phyloP scores from a whole-genome alignment of 2,329 filamentous ascomycete species.

The Sporothrix brasiliensis region DNA sequence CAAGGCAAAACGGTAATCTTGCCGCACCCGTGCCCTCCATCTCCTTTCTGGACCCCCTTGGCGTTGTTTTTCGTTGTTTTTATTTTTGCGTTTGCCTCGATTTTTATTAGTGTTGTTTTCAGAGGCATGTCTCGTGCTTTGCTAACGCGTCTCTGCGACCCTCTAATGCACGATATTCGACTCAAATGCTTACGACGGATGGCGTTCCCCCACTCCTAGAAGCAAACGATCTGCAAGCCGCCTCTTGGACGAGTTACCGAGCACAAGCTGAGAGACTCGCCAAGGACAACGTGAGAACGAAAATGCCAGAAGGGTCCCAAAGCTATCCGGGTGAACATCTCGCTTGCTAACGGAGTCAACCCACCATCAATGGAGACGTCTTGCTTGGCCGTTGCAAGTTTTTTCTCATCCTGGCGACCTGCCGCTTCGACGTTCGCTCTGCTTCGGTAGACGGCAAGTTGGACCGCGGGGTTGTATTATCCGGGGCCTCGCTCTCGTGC shows the following conservation, averaged over 20 bases:
- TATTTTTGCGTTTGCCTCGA: neutral
- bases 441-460: conserved; percentile 6
- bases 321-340: neutral
- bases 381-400: neutral
- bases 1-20: conserved; percentile 24
- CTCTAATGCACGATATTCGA: neutral
- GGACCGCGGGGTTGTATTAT: conserved; percentile 13
- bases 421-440: neutral
- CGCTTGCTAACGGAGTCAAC: neutral
- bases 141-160: neutral
- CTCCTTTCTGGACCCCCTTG: neutral
- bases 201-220: conserved; percentile 6
- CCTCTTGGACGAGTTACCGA: neutral
- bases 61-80: conserved; percentile 3
- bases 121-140: conserved; percentile 12
- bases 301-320: neutral
- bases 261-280: conserved; percentile 7
- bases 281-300: neutral
- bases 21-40: conserved; percentile 27
- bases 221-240: neutral
- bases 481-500: too few relatives aligned
- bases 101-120: neutral
- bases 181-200: neutral
- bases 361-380: neutral
- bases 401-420: neutral